phyloP scores from a whole-genome alignment of 768 basidiomycete genomes.

The Sporobolomyces phaffii region DNA sequence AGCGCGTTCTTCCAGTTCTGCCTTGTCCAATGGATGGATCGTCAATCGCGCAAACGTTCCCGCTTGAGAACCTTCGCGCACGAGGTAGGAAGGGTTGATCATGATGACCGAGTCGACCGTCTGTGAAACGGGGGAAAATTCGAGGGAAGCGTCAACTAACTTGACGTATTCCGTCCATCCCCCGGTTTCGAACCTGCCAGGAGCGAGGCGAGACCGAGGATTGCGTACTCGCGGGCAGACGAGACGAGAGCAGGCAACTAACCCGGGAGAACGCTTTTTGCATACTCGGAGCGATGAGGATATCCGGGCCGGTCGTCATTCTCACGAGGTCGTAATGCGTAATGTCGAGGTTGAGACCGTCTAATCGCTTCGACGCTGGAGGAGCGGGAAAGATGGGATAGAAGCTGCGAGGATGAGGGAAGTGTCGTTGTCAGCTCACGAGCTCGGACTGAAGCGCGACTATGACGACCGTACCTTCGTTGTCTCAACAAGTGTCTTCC shows the following conservation, averaged over 20 bases:
- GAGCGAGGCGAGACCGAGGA: not conserved
- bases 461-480: slow-evolving; percentile 57
- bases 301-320: slow-evolving; percentile 55
- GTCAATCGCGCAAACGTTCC: slow-evolving; percentile 49
- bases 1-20: slow-evolving; percentile 15
- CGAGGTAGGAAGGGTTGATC: slow-evolving; percentile 78
- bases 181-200: not conserved
- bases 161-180: no score
- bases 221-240: not conserved
- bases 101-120: slow-evolving; percentile 66
- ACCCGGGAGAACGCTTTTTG: slow-evolving; percentile 89
- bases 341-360: slow-evolving; percentile 72
- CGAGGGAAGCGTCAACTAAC: no score
- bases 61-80: slow-evolving; percentile 42
- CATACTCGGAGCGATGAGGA: slow-evolving; percentile 78
- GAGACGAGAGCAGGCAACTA: slow-evolving; percentile 32
- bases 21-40: slow-evolving; percentile 46
- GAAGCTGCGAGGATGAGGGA: slow-evolving; percentile 55
- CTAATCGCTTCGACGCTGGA: slow-evolving; percentile 57
- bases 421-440: not conserved
- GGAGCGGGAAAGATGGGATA: slow-evolving; percentile 92
- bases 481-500: slow-evolving; percentile 79
- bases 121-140: no score
- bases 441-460: not conserved
- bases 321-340: slow-evolving; percentile 61